Evolutionary conservation across 2,329 filamentous ascomycete species (phyloP), one percentile per base, ranked within the genome.

Genomic region (Cercospora sp.): DNA sequence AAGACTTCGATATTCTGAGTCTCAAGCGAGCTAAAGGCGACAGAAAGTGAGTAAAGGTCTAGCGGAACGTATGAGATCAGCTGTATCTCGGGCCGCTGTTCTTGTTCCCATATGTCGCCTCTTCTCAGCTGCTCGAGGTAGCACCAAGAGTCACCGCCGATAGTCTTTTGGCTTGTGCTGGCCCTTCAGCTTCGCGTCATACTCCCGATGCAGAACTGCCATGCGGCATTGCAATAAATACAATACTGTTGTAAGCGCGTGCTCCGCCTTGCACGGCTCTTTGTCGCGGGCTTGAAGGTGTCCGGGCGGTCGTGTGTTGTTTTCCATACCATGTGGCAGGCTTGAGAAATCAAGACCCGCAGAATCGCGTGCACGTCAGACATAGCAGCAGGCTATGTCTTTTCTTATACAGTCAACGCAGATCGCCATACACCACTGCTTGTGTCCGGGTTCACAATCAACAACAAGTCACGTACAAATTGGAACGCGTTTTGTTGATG

Each of bases 1-100:
- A 68, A n/a, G 70, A 72, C 6, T 73, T 73, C 26, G 72, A 73
- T 60, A 62, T 73, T 30, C 61, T 68, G 7, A 73, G 70, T 65
- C 64, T 73, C 31, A 69, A 68, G 59, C 63, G 71, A 62, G 72
- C 69, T 18, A 71, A 65, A 67, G 69, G 68, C 30, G 40, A 57
- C 48, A 65, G 61, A 60, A 67, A 60, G 53, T 66, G 31, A 64
- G 66, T 48, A 67, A 48, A 48, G 23, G 23, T 59, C 16, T 57
- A 57, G 53, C 23, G 26, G 53, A 48, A 48, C 18, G 18, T 20
- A 23, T 23, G 3, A 5, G 2, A 64, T 16, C 18, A 57, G 61
- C 58, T 65, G 12, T 9, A 3, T 23, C 2, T 4, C 45, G 9
- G 45, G 45, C 45, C 20, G 10, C 23, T 55, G 1, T n/a, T n/a